Evolutionary conservation across 352 stramenopile species (phyloP).

Genomic region (Phytophthora pseudosyringae): DNA sequence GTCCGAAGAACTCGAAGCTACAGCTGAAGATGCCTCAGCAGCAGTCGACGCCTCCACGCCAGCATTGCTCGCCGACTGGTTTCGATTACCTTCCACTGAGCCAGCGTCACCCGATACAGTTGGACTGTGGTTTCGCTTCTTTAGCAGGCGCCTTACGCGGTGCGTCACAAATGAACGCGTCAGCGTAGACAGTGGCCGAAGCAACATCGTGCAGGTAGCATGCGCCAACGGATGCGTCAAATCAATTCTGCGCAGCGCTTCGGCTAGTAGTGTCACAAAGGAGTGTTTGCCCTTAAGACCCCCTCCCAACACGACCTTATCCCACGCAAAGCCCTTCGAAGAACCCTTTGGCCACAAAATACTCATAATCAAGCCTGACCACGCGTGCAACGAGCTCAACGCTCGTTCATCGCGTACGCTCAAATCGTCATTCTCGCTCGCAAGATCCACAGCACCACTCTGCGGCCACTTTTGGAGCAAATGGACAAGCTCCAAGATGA

Average conservation of each 20-base stretch:
- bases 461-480: conserved; percentile 74
- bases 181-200: conserved; percentile 81
- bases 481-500: conserved; percentile 77
- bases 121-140: conserved; percentile 51
- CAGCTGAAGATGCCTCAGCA: conserved; percentile 2
- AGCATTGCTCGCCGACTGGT: neutral
- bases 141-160: conserved; percentile 65
- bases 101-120: conserved; percentile 2
- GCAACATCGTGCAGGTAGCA: conserved; percentile 77
- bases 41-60: neutral
- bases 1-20: conserved; percentile 2
- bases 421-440: conserved; percentile 31
- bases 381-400: conserved; percentile 82
- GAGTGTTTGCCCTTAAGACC: conserved; percentile 75
- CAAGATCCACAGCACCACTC: conserved; percentile 3
- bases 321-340: conserved; percentile 80
- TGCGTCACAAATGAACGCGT: conserved; percentile 85
- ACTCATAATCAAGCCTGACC: conserved; percentile 87
- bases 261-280: conserved; percentile 78
- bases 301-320: conserved; percentile 77
- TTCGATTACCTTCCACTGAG: neutral
- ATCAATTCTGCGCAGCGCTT: conserved; percentile 81
- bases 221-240: conserved; percentile 79
- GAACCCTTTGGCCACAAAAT: conserved; percentile 86
- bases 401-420: conserved; percentile 72